Base-by-base conservation (phyloP, 208 protist species). In the Jaenimonas drosophilae region DNA sequence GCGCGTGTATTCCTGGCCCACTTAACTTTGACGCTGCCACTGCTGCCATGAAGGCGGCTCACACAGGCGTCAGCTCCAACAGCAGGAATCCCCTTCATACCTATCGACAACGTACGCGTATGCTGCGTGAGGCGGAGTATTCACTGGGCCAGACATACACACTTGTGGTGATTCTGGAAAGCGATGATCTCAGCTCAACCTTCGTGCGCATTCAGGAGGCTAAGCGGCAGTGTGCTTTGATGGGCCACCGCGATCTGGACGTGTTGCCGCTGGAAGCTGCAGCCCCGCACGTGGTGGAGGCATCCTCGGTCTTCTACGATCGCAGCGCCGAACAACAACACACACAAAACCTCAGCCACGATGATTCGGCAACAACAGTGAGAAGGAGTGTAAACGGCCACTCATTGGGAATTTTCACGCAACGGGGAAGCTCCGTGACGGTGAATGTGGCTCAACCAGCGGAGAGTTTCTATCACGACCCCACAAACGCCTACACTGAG, bases 401-500 rank as follows among this genome's bases (percentile, higher is more conserved):
- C 6, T 29, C 6, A 4, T 54, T 82, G 53, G 71, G 71, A 14
- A 58, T 73, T 2, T 88, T 85, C 56, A 40, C 66, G 39, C 51
- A 54, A 25, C 51, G 57, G 6, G 78, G 78, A 1, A 25, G 12
- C 3, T 32, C 55, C 26, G 47, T 60, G 41, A 80, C 70, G 17
- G 55, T 91, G 29, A 80, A 76, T 40, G 64, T 75, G 38, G 39
- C 53, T 1, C 66, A 70, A 37, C 23, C 67, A 17, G 72, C 84
- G 0, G 85, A 93, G 25, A 88, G 73, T 31, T 93, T 75, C 47
- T 93, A 63, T 50, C 71, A 86, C 52, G 80, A 86, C 32, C 79
- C 79, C 4, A 74, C 63, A 5, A 76, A 83, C 23, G 59, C 65
- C 21, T 93, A 89, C 70, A 88, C 77, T 4, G 85, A 93, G 55